Base-by-base conservation (phyloP, 148 eudicot genomes). In the Rhododendron ovatum region DNA sequence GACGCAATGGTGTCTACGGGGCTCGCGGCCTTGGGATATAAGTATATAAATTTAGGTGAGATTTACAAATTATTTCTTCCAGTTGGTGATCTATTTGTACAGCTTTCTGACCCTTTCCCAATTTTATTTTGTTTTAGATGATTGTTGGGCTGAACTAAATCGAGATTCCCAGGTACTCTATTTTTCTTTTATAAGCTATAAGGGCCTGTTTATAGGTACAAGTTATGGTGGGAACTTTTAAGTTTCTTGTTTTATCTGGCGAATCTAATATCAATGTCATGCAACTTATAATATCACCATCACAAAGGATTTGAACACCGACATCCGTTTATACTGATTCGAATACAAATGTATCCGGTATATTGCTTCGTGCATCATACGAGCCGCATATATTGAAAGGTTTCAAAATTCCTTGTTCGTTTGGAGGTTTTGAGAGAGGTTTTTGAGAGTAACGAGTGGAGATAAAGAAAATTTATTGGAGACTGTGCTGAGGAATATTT, bases 1-100 rank as follows among this genome's bases (percentile, higher is more conserved):
- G 94, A 92, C 86, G 92, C 92, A 83, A 88, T 92, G 90, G 91
- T 90, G 26, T 87, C 90, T 9, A 90, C 87, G 22, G 94, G 94
- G 17, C 94, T 92, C 5, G 88, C 92, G 37, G 88, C 85, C 43
- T 67, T 87, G 35, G 94, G 94, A 82, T 92, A 92, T 71, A 8
- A 86, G 24, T 92, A 90, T 67, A 59, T 92, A 17, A 92, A 92
- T 55, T 50, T 92, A 74, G 94, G 94, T 92, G 85, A 69, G 39
- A 59, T 48, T 20, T 24, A 5, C 61, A 48, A 80, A 11, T 20
- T 41, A 55, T 22, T 82, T 82, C 7, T 33, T 33, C 26, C 1
- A 3, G 9, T 3, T 82, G 71, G 22, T 78, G 37, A 78, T 86
- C 67, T 14, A 39, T 39, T 59, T 75, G 10, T 78, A 14, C 75